phyloP scores from a whole-genome alignment of 768 basidiomycete species.

The Leccinellum albellum region DNA sequence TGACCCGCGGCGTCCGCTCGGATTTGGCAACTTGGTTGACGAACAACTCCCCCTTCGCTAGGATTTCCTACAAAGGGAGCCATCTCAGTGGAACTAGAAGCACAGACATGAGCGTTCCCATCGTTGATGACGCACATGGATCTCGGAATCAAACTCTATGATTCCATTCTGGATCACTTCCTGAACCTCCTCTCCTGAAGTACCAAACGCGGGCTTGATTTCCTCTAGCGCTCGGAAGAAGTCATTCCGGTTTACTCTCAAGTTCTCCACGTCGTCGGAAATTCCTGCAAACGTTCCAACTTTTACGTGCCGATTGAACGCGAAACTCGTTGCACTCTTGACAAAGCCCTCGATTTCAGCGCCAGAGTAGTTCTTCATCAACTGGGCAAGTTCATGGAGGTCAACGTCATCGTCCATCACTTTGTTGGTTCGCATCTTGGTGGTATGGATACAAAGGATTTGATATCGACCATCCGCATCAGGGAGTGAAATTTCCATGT shows the following conservation, averaged over 20 bases:
- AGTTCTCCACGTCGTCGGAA: slow-evolving; percentile 90
- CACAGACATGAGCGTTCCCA: neutral
- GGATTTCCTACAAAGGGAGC: slow-evolving; percentile 56
- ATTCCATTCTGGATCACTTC: slow-evolving; percentile 96
- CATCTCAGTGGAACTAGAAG: neutral
- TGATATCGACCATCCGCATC: slow-evolving; percentile 90
- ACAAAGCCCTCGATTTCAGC: slow-evolving; percentile 95
- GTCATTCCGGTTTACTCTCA: slow-evolving; percentile 82
- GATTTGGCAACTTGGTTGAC: slow-evolving; percentile 93
- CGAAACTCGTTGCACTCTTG: slow-evolving; percentile 98
- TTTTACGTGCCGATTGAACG: slow-evolving; percentile 96
- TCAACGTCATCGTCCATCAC: slow-evolving; percentile 89
- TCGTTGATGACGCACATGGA: slow-evolving; percentile 54
- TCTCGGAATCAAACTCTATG: slow-evolving; percentile 71
- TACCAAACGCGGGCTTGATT: slow-evolving; percentile 95
- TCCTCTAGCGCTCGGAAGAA: slow-evolving; percentile 91
- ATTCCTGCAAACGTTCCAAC: slow-evolving; percentile 97
- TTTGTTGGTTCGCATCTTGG: slow-evolving; percentile 88
- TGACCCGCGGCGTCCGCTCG: slow-evolving; percentile 87
- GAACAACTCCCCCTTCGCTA: slow-evolving; percentile 82
- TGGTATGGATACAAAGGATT: slow-evolving; percentile 92
- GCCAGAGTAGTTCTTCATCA: slow-evolving; percentile 97
- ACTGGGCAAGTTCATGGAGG: slow-evolving; percentile 69
- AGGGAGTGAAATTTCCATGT: slow-evolving; percentile 98
- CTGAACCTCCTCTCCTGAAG: slow-evolving; percentile 92